These are phyloP conservation scores for Sclerotinia spermophila DNA, from an alignment of 2,329 filamentous ascomycete genomes.

Conservation along the genomic window DNA sequence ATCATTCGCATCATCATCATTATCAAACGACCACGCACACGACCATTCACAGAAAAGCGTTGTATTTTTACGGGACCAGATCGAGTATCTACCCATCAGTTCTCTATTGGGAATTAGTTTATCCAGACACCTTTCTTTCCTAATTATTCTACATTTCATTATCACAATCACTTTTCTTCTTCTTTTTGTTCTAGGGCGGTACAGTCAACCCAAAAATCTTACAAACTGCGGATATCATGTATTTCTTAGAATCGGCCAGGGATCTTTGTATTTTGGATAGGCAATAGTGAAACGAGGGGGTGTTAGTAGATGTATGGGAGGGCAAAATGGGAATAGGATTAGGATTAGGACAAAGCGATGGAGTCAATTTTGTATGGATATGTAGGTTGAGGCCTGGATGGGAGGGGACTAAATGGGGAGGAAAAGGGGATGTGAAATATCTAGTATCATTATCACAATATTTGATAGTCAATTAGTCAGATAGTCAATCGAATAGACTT, in stretches of 20 bases:
- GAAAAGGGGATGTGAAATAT: not conserved
- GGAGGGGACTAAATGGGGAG: not conserved
- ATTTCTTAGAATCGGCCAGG: not conserved
- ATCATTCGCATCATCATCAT: not conserved
- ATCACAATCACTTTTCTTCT: not conserved
- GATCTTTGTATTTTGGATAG: not conserved
- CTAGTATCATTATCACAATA: not conserved
- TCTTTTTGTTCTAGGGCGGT: not conserved
- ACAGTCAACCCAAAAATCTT: not conserved
- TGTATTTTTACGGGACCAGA: not conserved
- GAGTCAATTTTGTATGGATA: not conserved
- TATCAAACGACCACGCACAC: not conserved
- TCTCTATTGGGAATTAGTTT: not conserved
- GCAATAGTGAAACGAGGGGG: not conserved
- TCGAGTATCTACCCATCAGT: not conserved
- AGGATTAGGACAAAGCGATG: not conserved
- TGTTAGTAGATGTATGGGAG: not conserved
- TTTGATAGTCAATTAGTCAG: not conserved
- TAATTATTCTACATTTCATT: not conserved
- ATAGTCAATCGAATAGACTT: not conserved
- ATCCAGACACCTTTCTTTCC: not conserved
- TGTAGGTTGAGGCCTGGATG: not conserved
- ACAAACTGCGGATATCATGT: slow-evolving; percentile 4
- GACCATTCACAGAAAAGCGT: not conserved
- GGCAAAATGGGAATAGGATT: not conserved